phyloP scores from a whole-genome alignment of 768 basidiomycete genomes.

The Boletus sp. region DNA sequence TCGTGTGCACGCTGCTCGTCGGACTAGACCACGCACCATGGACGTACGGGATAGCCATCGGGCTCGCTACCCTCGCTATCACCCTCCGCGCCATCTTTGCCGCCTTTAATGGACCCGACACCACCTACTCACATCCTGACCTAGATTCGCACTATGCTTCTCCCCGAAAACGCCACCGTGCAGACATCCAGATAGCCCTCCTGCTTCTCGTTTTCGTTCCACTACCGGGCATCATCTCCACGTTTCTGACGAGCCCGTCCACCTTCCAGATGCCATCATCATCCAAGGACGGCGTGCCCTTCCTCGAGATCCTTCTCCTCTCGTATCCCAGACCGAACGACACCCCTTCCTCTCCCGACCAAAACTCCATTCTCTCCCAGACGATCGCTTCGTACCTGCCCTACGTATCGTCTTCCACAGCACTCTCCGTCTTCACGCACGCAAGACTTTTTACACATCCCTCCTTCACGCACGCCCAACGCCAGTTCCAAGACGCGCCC shows the following conservation, averaged over 20 bases:
- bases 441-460: constrained; percentile 24
- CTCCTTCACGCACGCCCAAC: constrained; percentile 31
- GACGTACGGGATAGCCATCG: constrained; percentile 36
- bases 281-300: constrained; percentile 23
- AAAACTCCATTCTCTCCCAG: constrained; percentile 31
- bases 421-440: constrained; percentile 42
- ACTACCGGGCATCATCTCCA: constrained; percentile 1
- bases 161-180: constrained; percentile 6
- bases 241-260: neutral
- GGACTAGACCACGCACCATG: constrained; percentile 39
- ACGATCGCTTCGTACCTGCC: constrained; percentile 41
- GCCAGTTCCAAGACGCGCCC: constrained; percentile 24
- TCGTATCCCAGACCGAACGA: constrained; percentile 40
- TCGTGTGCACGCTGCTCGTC: constrained; percentile 10
- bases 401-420: constrained; percentile 26
- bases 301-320: constrained; percentile 41
- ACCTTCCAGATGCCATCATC: constrained; percentile 11
- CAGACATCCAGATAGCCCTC: constrained; percentile 20
- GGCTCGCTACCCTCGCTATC: constrained; percentile 24
- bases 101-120: neutral
- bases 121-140: neutral
- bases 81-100: constrained; percentile 6
- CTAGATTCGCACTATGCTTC: neutral
- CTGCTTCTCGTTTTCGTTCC: constrained; percentile 14
- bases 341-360: constrained; percentile 13